Evolutionary conservation across 1,139 yeast species (phyloP), one percentile per base, ranked within the genome.

Genomic region (Nakaseomyces glabratus): DNA sequence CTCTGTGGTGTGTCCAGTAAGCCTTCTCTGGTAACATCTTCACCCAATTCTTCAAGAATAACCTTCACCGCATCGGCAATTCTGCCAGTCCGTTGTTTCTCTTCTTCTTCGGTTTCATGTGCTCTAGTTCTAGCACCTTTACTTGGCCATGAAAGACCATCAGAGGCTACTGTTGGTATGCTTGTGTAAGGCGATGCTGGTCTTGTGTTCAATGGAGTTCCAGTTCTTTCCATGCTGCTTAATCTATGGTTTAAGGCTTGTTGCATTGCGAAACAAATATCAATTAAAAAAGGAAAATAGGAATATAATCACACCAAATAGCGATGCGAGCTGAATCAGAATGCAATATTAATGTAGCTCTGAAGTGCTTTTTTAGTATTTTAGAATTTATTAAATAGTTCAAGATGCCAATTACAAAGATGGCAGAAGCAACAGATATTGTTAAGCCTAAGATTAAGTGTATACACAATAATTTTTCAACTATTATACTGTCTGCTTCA

Each of bases 71-170:
- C 96, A 20, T 57, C 75, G 4, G 95, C 88, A 40, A 90, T 88
- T 41, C 95, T 71, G 32, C 59, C 48, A 48, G 82, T 85, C 38
- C 96, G 69, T 4, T 42, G 39, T 31, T 60, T 55, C 10, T 77
- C 73, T 46, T 80, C 84, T 44, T 78, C 85, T 31, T 69, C 78
- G 4, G 69, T 64, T 3, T 76, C 73, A 37, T 78, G 85, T 13
- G 82, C 69, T 35, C 97, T 67, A 18, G 59, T 59, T 39, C 94
- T 66, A 5, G 97, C 90, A 4, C 97, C 97, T n/a, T 68, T 52
- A 15, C 90, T 77, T 15, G 97, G 97, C 95, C 95, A 86, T 24
- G 95, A 84, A 34, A 86, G 69, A 0, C 95, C 96, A 58, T 86
- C 95, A 34, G 70, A 74, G 52, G 86, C 95, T 28, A 86, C 80